A percentile compares a stretch with the other conserved stretches of the same genome.
Evolutionary conservation across 176 grass and related monocot species (phyloP).

Genomic region (Alloteropsis semialata): DNA sequence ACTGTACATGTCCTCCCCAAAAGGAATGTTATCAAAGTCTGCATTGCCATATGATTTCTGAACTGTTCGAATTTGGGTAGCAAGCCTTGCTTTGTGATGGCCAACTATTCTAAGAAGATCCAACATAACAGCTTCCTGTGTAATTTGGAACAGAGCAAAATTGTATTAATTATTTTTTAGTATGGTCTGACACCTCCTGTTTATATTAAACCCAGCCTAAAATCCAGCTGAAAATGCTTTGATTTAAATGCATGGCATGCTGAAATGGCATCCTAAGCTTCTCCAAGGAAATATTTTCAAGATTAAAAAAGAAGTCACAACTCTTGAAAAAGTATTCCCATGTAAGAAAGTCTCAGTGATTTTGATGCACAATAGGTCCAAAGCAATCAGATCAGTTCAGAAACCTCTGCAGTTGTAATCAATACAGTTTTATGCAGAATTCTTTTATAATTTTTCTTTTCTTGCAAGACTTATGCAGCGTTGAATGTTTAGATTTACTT

Average conservation of each 20-base stretch:
- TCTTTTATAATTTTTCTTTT: neutral
- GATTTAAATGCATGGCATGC: neutral
- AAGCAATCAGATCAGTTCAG: neutral
- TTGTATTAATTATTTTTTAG: neutral
- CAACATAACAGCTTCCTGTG: conserved; percentile 89
- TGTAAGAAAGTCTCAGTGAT: neutral
- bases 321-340: neutral
- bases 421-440: neutral
- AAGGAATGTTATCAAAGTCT: conserved; percentile 90
- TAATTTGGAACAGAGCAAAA: conserved; percentile 23
- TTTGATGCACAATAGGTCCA: neutral
- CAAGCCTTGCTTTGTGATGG: conserved; percentile 94
- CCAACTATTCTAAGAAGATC: conserved; percentile 97
- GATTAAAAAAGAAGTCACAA: neutral
- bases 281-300: neutral
- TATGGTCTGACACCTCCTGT: neutral
- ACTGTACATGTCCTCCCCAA: conserved; percentile 68
- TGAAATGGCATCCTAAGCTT: conserved; percentile 7
- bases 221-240: neutral
- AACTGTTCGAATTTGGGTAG: conserved; percentile 96
- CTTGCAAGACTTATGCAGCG: neutral
- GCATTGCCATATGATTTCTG: conserved; percentile 95
- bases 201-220: conserved; percentile 11
- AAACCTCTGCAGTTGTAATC: neutral
- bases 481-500: neutral